These are phyloP conservation scores for Taiwanofungus camphoratus DNA, from an alignment of 1,284 basidiomycete species.

Conservation along the genomic window DNA sequence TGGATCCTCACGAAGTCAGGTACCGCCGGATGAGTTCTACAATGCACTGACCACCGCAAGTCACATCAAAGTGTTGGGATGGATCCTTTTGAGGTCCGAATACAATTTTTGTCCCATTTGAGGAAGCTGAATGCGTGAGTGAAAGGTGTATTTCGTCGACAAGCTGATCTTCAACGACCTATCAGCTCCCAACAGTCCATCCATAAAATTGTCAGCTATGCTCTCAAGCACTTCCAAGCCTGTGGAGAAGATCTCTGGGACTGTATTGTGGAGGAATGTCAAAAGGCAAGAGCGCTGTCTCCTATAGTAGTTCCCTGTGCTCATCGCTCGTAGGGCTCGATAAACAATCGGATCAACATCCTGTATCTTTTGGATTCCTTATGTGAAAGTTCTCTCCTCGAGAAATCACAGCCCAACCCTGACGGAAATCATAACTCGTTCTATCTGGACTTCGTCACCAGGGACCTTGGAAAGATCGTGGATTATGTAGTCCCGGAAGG, in stretches of 20 bases:
- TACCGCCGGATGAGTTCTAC: too few relatives aligned
- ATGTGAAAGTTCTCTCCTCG: slow-evolving; percentile 70
- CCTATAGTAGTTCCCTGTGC: not conserved
- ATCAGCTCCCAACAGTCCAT: slow-evolving; percentile 83
- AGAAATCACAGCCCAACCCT: slow-evolving; percentile 49
- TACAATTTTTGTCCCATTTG: slow-evolving; percentile 75
- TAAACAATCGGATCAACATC: slow-evolving; percentile 90
- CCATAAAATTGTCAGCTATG: slow-evolving; percentile 82
- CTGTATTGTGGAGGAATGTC: slow-evolving; percentile 86
- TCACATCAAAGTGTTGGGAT: slow-evolving; percentile 35
- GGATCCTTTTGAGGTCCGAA: slow-evolving; percentile 88
- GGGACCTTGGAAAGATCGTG: slow-evolving; percentile 74
- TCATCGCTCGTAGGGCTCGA: slow-evolving; percentile 53
- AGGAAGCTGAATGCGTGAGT: slow-evolving; percentile 77
- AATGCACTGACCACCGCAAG: not conserved
- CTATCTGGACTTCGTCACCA: slow-evolving; percentile 71
- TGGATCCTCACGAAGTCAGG: too few relatives aligned
- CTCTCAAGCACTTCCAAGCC: slow-evolving; percentile 75
- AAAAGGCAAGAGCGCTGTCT: slow-evolving; percentile 51
- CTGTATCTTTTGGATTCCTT: slow-evolving; percentile 88
- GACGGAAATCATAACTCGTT: slow-evolving; percentile 40
- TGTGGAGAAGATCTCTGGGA: slow-evolving; percentile 95
- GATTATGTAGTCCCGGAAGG: slow-evolving; percentile 78
- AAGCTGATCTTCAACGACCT: slow-evolving; percentile 26
- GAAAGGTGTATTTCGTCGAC: slow-evolving; percentile 12